These are phyloP conservation scores for Bipolaris zeicola DNA, from an alignment of 2,329 filamentous ascomycete species.

Conservation along the genomic window DNA sequence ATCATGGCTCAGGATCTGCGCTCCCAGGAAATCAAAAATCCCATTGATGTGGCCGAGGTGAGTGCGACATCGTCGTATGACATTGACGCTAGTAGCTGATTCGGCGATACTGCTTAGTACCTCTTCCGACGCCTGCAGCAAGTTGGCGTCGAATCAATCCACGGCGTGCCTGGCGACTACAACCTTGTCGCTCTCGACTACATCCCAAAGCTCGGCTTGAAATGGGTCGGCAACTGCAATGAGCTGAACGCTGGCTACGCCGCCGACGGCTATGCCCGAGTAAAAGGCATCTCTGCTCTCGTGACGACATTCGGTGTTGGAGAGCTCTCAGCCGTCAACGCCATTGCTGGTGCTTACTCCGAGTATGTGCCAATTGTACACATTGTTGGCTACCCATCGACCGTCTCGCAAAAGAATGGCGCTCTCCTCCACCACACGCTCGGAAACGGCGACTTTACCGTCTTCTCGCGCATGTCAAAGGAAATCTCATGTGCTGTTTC, in stretches of 20 bases:
- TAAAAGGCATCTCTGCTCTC: conserved; percentile 54
- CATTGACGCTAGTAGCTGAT: conserved; percentile 17
- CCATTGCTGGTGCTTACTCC: conserved; percentile 55
- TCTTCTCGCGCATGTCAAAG: conserved; percentile 79
- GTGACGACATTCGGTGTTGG: conserved; percentile 57
- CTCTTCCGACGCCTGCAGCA: conserved; percentile 51
- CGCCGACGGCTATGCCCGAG: conserved; percentile 54
- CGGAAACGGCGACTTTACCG: conserved; percentile 72
- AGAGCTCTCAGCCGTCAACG: conserved; percentile 56
- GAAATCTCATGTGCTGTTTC: conserved; percentile 73
- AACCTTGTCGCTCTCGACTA: conserved; percentile 62
- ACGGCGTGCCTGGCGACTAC: conserved; percentile 55
- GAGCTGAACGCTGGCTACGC: conserved; percentile 63
- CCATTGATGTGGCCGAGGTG: conserved; percentile 63
- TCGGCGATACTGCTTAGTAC: conserved; percentile 27
- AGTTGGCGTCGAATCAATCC: conserved; percentile 52
- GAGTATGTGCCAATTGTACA: conserved; percentile 56
- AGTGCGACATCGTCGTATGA: conserved; percentile 10
- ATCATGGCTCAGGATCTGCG: conserved; percentile 50
- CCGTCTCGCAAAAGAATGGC: conserved; percentile 48
- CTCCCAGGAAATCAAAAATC: conserved; percentile 51
- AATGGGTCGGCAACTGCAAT: conserved; percentile 67
- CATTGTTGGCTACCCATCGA: conserved; percentile 55
- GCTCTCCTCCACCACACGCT: conserved; percentile 55
- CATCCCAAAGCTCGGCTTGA: conserved; percentile 58